Evolutionary conservation across 805 yeast genomes (phyloP), one percentile per base, ranked within the genome.

Genomic region (Metschnikowia colocasiae): DNA sequence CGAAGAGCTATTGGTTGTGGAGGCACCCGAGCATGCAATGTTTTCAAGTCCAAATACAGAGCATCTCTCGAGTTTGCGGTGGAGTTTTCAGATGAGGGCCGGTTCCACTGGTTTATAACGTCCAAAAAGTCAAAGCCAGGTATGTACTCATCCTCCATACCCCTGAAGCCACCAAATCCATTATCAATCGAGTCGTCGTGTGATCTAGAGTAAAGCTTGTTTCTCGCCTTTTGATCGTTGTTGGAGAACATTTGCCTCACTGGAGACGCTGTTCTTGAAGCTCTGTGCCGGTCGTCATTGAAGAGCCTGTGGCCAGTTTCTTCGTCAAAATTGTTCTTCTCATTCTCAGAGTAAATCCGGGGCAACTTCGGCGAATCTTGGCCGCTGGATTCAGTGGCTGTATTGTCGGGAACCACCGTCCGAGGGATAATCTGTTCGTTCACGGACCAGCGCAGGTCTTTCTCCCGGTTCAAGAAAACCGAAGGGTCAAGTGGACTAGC

Each of bases 91-190:
- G 46, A 27, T 27, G 48, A 27, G 0, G 87, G 87, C 19, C 81
- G 58, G 44, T 69, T 69, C 86, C 86, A 82, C 45, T 69, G 68
- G 43, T 68, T 62, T 1, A 80, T 52, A 58, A 67, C 63, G 22
- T 76, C 73, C 34, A 73, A 68, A 51, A 82, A 83, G 55, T 82
- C 82, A 25, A 86, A 68, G 40, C 83, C 87, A 0, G 92, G 92
- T 13, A 87, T 76, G 57, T 85, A 86, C 58, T 87, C 94, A 60
- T 85, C 92, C 57, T 82, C 85, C 54, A 85, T 68, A 0, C 88
- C 90, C 29, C 48, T 58, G 31, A 59, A 52, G 23, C 36, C 35
- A 18, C 26, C 41, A 4, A 43, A 45, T 36, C 50, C 60, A 8
- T 47, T 38, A 38, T 64, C 63, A 12, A 43, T 49, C 33, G 52